Evolutionary conservation across 1,284 basidiomycete genomes (phyloP).

Genomic region (Ganoderma leucocontextum): DNA sequence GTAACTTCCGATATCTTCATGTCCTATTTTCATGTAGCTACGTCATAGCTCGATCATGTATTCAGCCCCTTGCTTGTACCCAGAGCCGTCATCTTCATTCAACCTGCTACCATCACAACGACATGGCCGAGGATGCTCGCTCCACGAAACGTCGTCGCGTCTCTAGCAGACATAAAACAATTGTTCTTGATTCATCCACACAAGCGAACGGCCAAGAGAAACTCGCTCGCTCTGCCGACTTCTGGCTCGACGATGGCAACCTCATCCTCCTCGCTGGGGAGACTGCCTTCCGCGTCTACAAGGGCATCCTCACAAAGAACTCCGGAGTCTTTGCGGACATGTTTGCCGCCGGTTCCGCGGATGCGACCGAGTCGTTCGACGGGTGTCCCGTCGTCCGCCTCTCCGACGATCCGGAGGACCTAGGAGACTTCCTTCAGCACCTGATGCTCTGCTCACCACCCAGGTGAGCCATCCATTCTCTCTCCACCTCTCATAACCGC

Average conservation of each 20-base stretch:
- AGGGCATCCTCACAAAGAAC: conserved; percentile 18
- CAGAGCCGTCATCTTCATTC: no score
- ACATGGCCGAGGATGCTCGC: not conserved
- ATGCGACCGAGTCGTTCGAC: conserved; percentile 14
- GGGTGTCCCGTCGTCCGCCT: conserved; percentile 28
- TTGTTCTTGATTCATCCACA: not conserved
- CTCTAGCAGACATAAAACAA: not conserved
- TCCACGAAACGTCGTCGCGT: not conserved
- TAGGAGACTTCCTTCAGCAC: conserved; percentile 11
- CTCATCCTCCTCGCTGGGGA: conserved; percentile 16
- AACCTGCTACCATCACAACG: no score
- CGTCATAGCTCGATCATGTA: no score
- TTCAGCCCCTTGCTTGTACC: no score
- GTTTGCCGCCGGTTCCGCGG: conserved; percentile 20
- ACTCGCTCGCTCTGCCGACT: not conserved
- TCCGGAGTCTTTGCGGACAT: conserved; percentile 30
- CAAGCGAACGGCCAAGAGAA: not conserved
- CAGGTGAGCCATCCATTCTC: not conserved
- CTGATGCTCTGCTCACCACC: not conserved
- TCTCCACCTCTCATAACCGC: no score
- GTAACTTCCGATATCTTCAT: no score
- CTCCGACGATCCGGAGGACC: conserved; percentile 22
- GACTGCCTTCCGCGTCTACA: conserved; percentile 21
- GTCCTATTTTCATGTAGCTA: no score
- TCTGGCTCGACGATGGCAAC: conserved; percentile 16